Base-by-base conservation (phyloP, 2,329 filamentous ascomycete species). In the Neonectria coccinea region DNA sequence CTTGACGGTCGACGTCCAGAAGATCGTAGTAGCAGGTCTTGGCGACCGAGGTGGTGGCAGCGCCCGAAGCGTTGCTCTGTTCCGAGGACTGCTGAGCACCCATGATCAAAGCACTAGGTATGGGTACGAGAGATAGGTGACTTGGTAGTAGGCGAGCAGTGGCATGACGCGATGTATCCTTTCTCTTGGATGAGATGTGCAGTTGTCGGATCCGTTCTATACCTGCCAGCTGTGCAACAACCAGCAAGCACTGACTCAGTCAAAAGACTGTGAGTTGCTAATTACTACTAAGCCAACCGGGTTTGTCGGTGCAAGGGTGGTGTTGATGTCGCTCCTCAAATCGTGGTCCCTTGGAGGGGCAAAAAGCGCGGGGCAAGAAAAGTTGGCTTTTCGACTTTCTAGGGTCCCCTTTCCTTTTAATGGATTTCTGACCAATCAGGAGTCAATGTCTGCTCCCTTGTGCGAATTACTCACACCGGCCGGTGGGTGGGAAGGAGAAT, bases 1-100 rank as follows among this genome's bases (percentile, higher is more conserved):
- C 94, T 66, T 86, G 84, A 64, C 88, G 85, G 67, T 92, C 88
- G 16, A 97, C 83, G 6, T 86, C 89, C 5, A 98, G 86, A 39
- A 97, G 84, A 72, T 96, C 91, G 80, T 98, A 98, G 79, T 95
- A 95, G 77, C 91, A 93, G 39, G 87, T 91, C 80, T 92, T 94
- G 54, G 79, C 91, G 54, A 76, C 66, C 8, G 70, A 58, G 16
- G 70, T 64, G 56, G 76, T 69, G 27, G 70, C 61, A 39, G 71
- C 72, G 55, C 71, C 72, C 9, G 82, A 80, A 50, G 74, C 70
- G 62, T 75, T 68, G 27, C 78, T 77, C 41, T 77, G 77, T 54
- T 73, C 74, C 7, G 84, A 81, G 18, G 86, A 89, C 76, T 88
- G 86, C 63, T 86, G 82, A 47, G 84, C 85, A 55, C 86, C 86